Evolutionary conservation across 2,329 filamentous ascomycete genomes (phyloP).

Genomic region (Fusarium miscanthi): DNA sequence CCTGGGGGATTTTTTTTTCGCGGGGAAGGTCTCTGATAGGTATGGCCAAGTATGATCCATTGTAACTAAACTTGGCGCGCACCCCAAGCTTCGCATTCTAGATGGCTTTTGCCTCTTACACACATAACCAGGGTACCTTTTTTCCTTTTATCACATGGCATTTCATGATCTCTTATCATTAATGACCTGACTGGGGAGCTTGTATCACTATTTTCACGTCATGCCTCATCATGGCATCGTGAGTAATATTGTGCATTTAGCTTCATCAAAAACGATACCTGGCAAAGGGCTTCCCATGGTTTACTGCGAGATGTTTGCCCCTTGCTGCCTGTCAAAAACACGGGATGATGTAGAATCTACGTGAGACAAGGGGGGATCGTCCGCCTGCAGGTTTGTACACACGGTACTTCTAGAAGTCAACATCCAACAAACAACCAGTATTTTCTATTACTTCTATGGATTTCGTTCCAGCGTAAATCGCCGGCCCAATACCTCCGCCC

Average conservation of each 20-base stretch:
- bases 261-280: background rate
- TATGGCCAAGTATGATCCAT: background rate
- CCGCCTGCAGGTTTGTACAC: slow-evolving; percentile 13
- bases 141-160: slow-evolving; percentile 15
- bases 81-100: slow-evolving; percentile 15
- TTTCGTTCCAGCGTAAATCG: background rate
- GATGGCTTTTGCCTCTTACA: slow-evolving; percentile 24
- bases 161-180: slow-evolving; percentile 8
- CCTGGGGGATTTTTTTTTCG: slow-evolving; percentile 16
- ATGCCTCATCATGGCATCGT: slow-evolving; percentile 29
- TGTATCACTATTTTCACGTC: slow-evolving; percentile 23
- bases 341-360: slow-evolving; percentile 33
- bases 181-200: background rate
- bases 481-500: slow-evolving; percentile 15
- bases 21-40: slow-evolving; percentile 20
- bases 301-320: slow-evolving; percentile 16
- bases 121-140: background rate
- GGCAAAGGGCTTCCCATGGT: background rate
- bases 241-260: background rate
- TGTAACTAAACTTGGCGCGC: slow-evolving; percentile 6
- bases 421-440: background rate
- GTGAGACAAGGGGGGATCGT: slow-evolving; percentile 29
- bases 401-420: background rate
- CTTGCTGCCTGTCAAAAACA: slow-evolving; percentile 35
- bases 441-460: background rate